Evolutionary conservation across 2,329 filamentous ascomycete species (phyloP), one percentile per base, ranked within the genome.

Genomic region (Aspergillus vadensis): DNA sequence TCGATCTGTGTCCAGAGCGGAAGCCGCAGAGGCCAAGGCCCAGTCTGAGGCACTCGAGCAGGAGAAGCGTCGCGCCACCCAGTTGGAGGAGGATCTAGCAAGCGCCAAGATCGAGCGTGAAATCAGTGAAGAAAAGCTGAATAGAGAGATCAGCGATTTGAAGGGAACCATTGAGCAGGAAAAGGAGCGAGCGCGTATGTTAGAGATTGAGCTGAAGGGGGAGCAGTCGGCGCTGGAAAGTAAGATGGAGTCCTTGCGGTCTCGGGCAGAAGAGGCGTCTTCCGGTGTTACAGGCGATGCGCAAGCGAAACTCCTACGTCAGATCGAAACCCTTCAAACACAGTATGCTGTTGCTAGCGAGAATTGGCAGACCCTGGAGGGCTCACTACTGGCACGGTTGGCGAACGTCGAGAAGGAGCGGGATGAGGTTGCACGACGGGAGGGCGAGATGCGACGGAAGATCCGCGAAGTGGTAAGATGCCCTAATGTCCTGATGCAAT

Each of bases 301-400:
- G 0, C 92, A 96, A 69, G 91, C 91, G 47, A 98, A 97, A 75
- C 82, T 98, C 43, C 82, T 98, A 47, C 88, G 95, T 43, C 96
- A 99, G 76, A 90, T 99, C 57, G 95, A 99, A 79, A 97, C 91
- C 0, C 79, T 99, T 39, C 95, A 99, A 76, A 95, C 91, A 6
- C 96, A 99, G 74, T 97, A 99, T 76, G 88, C 92, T 0, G 88
- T 96, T 57, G 95, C 95, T 1, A 95, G 91, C 67, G 92, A 96
- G 71, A 99, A 99, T 69, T 99, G 96, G 95, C 93, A 97, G 72
- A 91, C 92, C 0, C 96, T 99, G 63, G 94, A 99, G 76, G 86
- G 90, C 9, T 96, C 91, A 2, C 79, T 99, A 32, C 85, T 94
- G 54, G 87, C 91, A 21, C 86, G 93, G 59, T 84, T 95, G 10